phyloP scores from a whole-genome alignment of 208 protist species.

The Tetramitus jugosus region DNA sequence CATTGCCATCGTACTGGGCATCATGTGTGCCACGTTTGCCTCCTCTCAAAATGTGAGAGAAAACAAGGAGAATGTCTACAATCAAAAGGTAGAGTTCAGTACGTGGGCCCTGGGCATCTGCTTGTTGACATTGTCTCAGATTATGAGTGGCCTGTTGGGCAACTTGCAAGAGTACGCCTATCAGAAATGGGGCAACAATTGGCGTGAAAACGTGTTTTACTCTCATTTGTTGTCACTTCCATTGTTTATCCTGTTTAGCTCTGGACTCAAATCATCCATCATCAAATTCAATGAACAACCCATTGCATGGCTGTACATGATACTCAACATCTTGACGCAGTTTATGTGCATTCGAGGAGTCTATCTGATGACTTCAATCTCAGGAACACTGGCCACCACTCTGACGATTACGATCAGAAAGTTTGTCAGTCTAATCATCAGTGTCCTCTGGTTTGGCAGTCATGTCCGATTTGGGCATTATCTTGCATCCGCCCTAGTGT shows the following conservation, averaged over 20 bases:
- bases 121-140: background rate
- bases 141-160: background rate
- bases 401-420: conserved; percentile 5
- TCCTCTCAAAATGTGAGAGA: too few species aligned
- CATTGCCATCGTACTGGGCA: background rate
- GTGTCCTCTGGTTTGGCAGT: background rate
- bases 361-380: background rate
- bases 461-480: background rate
- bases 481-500: background rate
- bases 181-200: background rate
- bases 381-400: background rate
- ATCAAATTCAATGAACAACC: background rate
- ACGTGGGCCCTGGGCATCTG: background rate
- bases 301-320: background rate
- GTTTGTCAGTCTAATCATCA: background rate
- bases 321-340: background rate
- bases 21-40: background rate
- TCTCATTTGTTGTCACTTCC: background rate
- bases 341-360: conserved; percentile 2
- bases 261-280: background rate
- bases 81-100: background rate
- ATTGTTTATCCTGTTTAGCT: background rate
- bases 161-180: conserved; percentile 12
- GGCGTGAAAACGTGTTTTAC: conserved; percentile 13
- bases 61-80: background rate